phyloP scores from a whole-genome alignment of 129 eudicot species.

The Calendula officinalis region DNA sequence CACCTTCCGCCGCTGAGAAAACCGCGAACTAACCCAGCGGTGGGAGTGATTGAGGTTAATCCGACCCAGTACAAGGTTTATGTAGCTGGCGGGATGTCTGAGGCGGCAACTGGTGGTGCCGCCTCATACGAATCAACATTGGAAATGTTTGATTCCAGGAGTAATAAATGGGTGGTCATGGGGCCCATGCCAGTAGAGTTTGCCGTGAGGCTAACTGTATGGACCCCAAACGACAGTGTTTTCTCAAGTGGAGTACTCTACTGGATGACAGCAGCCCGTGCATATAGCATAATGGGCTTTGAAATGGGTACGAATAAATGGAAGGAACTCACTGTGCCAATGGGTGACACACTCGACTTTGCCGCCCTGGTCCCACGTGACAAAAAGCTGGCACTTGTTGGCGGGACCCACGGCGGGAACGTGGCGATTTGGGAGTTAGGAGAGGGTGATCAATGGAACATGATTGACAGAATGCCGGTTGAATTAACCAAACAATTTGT shows the following conservation, averaged over 20 bases:
- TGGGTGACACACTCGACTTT: constrained; percentile 62
- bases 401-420: constrained; percentile 38
- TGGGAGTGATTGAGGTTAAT: constrained; percentile 45
- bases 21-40: constrained; percentile 57
- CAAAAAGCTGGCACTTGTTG: constrained; percentile 45
- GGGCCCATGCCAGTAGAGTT: constrained; percentile 67
- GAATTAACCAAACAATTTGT: constrained; percentile 36
- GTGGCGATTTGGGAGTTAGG: constrained; percentile 59
- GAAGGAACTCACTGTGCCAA: constrained; percentile 60
- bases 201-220: constrained; percentile 71
- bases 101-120: constrained; percentile 40
- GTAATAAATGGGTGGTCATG: constrained; percentile 38
- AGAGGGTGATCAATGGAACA: constrained; percentile 43
- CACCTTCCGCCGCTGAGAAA: constrained; percentile 42
- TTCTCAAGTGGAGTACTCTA: constrained; percentile 47
- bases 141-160: constrained; percentile 56
- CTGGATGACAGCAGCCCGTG: constrained; percentile 76
- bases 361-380: constrained; percentile 59
- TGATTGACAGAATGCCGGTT: constrained; percentile 44
- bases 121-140: constrained; percentile 51
- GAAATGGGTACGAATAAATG: constrained; percentile 47
- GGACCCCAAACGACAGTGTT: constrained; percentile 80
- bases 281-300: constrained; percentile 70
- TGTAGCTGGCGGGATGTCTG: constrained; percentile 71
- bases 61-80: constrained; percentile 34